These are phyloP conservation scores for Clitopilus passeckerianus DNA, from an alignment of 768 basidiomycete genomes.

Conservation along the genomic window DNA sequence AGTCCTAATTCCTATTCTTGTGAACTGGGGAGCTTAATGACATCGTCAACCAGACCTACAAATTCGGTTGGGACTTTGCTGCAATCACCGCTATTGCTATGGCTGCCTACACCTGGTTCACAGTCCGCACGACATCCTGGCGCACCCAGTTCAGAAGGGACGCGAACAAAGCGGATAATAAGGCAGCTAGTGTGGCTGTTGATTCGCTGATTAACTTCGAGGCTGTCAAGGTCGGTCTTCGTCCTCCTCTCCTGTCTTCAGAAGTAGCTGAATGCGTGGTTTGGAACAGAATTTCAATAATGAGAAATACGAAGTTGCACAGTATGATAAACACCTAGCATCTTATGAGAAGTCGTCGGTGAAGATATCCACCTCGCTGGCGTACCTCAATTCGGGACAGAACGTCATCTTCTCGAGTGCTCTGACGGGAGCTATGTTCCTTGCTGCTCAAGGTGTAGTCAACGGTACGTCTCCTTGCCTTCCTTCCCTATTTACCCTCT, in stretches of 20 bases:
- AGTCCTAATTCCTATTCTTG: too few relatives aligned
- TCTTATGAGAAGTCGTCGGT: conserved; percentile 89
- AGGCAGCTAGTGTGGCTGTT: conserved; percentile 88
- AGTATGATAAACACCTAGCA: conserved; percentile 86
- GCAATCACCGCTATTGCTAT: conserved; percentile 83
- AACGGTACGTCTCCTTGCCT: conserved; percentile 53
- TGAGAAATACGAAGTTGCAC: conserved; percentile 83
- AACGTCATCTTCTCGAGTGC: conserved; percentile 95
- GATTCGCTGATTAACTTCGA: conserved; percentile 98
- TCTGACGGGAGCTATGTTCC: conserved; percentile 90
- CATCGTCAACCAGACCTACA: conserved; percentile 86
- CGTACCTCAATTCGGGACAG: conserved; percentile 93
- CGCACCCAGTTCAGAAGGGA: conserved; percentile 90
- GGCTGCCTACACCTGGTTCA: conserved; percentile 95
- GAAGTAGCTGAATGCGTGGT: too few relatives aligned
- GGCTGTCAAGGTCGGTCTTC: conserved; percentile 95
- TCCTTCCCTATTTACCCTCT: neutral
- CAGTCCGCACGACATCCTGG: conserved; percentile 94
- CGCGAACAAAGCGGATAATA: conserved; percentile 96
- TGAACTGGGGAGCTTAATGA: too few relatives aligned
- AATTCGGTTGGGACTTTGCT: conserved; percentile 97
- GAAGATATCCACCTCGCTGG: conserved; percentile 92
- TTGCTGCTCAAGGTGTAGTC: conserved; percentile 92
- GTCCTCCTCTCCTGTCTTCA: neutral
- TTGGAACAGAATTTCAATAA: conserved; percentile 88